Evolutionary conservation across 2,329 filamentous ascomycete genomes (phyloP).

Genomic region (Penicillium capsulatum): DNA sequence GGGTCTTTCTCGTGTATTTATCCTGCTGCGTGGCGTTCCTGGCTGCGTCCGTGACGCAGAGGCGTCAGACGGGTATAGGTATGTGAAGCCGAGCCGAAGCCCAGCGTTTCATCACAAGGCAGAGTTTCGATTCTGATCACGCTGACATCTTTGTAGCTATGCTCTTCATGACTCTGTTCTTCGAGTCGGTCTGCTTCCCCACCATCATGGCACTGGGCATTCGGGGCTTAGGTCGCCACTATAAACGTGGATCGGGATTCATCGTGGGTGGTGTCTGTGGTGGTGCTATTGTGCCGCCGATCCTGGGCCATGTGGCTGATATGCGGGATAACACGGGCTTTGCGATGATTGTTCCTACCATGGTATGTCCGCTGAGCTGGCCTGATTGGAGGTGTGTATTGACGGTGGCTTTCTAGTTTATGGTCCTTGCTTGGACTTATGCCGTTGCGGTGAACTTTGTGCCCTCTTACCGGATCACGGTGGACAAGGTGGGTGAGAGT

Average conservation of each 20-base stretch:
- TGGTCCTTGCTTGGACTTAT: conserved; percentile 55
- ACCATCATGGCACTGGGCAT: conserved; percentile 76
- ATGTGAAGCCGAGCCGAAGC: no score
- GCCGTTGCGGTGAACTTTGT: conserved; percentile 63
- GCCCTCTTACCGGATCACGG: conserved; percentile 58
- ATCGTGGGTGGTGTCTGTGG: conserved; percentile 69
- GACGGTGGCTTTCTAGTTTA: conserved; percentile 40
- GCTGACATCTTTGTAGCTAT: conserved; percentile 39
- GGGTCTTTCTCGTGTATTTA: conserved; percentile 67
- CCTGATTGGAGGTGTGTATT: no score
- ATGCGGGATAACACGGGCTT: conserved; percentile 55
- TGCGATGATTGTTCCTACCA: conserved; percentile 64
- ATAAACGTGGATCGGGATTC: conserved; percentile 69
- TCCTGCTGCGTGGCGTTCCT: conserved; percentile 59
- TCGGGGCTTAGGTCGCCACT: conserved; percentile 69
- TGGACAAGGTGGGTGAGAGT: conserved; percentile 53
- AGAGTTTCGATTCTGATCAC: no score
- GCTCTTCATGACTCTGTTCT: conserved; percentile 68
- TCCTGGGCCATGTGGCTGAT: conserved; percentile 66
- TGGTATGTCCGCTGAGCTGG: no score
- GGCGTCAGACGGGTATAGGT: conserved; percentile 47
- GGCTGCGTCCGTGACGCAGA: conserved; percentile 47
- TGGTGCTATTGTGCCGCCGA: conserved; percentile 68
- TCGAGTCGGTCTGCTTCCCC: conserved; percentile 78
- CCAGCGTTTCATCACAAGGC: no score